Conservation (phyloP, 495 filamentous ascomycete species). For the Neurospora sp. region DNA sequence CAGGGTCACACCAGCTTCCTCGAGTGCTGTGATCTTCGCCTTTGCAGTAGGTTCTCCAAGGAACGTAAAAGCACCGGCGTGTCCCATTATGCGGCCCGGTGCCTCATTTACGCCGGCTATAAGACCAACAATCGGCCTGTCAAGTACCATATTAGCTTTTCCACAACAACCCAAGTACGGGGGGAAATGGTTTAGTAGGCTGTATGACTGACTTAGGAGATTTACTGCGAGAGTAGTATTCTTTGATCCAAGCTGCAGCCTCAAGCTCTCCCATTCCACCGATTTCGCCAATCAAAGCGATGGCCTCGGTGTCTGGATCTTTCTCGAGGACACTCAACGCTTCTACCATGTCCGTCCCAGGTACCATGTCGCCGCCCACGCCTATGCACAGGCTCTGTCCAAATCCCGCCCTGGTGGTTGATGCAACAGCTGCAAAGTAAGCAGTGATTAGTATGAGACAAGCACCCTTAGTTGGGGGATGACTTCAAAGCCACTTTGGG, state of each 20-base stretch:
- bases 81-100: constrained; percentile 71
- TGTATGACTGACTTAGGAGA: constrained; percentile 55
- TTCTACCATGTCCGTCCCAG: constrained; percentile 74
- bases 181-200: neutral
- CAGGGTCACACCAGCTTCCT: constrained; percentile 61
- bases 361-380: constrained; percentile 77
- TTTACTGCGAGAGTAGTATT: constrained; percentile 47
- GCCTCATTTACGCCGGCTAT: constrained; percentile 61
- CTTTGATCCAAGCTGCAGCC: constrained; percentile 69
- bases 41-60: constrained; percentile 55
- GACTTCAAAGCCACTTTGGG: neutral
- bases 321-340: constrained; percentile 62
- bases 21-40: constrained; percentile 58
- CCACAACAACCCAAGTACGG: too few species aligned
- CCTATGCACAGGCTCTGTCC: constrained; percentile 83
- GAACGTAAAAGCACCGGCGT: constrained; percentile 70
- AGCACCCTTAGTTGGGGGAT: neutral
- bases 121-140: constrained; percentile 70
- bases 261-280: constrained; percentile 75
- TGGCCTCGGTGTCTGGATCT: constrained; percentile 69
- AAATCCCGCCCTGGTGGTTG: constrained; percentile 68
- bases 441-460: neutral
- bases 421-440: constrained; percentile 51
- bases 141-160: neutral
- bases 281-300: constrained; percentile 78